Base-by-base conservation (phyloP, 2,329 filamentous ascomycete species). In the Lachnellula suecica region DNA sequence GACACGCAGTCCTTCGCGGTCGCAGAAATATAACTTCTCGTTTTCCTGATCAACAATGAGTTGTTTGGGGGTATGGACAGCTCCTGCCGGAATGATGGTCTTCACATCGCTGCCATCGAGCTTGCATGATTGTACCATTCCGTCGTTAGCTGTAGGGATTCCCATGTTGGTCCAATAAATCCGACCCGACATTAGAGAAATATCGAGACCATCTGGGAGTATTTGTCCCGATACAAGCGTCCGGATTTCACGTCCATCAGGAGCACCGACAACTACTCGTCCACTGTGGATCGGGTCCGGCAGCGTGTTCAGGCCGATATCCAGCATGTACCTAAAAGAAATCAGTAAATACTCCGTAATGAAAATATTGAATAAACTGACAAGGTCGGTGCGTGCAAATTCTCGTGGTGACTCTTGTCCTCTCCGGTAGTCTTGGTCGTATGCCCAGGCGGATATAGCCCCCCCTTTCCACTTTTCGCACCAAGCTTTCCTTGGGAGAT, bases 101-200 rank as follows among this genome's bases (percentile, higher is more conserved):
- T 63, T 59, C 3, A 76, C 59, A 42, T 79, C 66, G 10, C 57
- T 71, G 1, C 82, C 81, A 47, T 82, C 76, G 2, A 80, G 62
- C n/a, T 54, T 38, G 34, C 51, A 59, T 45, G 68, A 67, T 35
- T 59, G 58, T 17, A 64, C 49, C 2, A 44, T 50, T 1, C 60
- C 59, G 25, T 54, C 44, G 40, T 61, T 56, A 15, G 38, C 22
- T 3, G 23, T 22, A 0, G 70, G 70, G 2, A 63, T 44, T 0
- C 77, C 77, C 77, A 79, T 80, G 58, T 69, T 71, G 3, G 76
- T 78, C 76, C 76, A 79, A 59, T 76, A 79, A 19, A 80, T 68
- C 29, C 70, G 68, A 2, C 65, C 63, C 0, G 55, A 61, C 0
- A 57, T 44, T 1, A 56, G 45, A 17, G 69, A 69, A 3, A 76